Evolutionary conservation across 371 early-diverging fungal species (phyloP), one percentile per base, ranked within the genome.

Genomic region (Cokeromyces recurvatus): DNA sequence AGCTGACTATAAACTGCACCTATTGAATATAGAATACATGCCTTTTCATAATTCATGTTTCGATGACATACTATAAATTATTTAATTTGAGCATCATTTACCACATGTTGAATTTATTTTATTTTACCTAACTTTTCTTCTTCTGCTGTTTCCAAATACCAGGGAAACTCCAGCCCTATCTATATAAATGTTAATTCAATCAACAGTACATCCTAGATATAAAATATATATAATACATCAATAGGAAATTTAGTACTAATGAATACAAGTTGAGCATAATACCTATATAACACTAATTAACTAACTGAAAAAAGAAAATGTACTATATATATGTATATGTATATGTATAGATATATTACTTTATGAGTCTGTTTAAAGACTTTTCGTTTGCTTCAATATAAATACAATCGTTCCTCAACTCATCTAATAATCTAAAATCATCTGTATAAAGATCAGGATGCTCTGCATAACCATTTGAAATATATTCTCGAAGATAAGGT

Each of bases 381-480:
- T 82, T 86, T 51, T 74, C 71, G 59, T 83, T 85, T 8, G 75
- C 69, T 47, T 89, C 88, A 25, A 83, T 77, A 25, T 77, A 76
- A 41, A 85, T 71, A 47, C 86, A 82, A 43, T 85, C 85, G 34
- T 80, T 83, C 16, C 94, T 67, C 32, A 91, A 68, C 40, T 81
- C 84, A 39, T 94, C 90, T 4, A 92, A 71, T 19, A 85, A 67
- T 22, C 87, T 76, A 62, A 94, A 84, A 66, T 94, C 92, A 62
- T 90, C 90, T n/a, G 82, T 76, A 49, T 91, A 92, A 1, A 75
- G 62, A 55, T 91, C 90, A 2, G 92, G 91, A 48, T 90, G 89
- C 52, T 92, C 93, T 4, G 82, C 86, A 57, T 89, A 90, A 0
- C 84, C 76, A 22, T 79, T 79, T 0, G 79, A 78, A 46, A 89